Percentiles rank a stretch among this genome's conserved stretches.
These are phyloP conservation scores for Salix koriyanagi DNA, from an alignment of 345 rosid species.

Conservation along the genomic window DNA sequence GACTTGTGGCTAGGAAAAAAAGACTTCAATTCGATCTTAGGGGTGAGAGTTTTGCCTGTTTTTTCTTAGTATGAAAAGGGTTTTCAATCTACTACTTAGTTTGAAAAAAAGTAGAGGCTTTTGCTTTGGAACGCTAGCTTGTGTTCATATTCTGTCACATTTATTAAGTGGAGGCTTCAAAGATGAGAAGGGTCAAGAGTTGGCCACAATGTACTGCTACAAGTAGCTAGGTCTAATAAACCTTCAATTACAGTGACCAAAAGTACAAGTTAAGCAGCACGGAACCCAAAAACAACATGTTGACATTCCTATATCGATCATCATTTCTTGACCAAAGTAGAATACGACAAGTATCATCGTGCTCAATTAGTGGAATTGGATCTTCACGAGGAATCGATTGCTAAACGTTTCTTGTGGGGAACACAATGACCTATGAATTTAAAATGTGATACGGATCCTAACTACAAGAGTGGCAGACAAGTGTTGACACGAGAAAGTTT, in stretches of 20 bases:
- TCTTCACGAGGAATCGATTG: not conserved
- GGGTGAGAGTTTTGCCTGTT: not conserved
- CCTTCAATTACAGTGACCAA: not conserved
- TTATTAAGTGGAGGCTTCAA: not conserved
- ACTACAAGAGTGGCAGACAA: constrained; percentile 26
- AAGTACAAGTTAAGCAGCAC: not conserved
- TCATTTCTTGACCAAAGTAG: not conserved
- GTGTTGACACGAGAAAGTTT: constrained; percentile 8
- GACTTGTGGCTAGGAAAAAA: not conserved
- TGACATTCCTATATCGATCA: too few relatives aligned
- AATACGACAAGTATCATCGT: not conserved
- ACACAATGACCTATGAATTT: not conserved
- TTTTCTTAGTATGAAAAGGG: not conserved
- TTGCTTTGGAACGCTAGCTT: not conserved
- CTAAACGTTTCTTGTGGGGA: not conserved
- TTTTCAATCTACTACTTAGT: not conserved
- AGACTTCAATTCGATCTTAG: not conserved
- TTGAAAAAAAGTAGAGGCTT: not conserved
- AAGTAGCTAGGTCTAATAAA: not conserved
- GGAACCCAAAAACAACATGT: not conserved
- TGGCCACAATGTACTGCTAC: too few relatives aligned
- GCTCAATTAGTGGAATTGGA: not conserved
- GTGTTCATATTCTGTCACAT: not conserved
- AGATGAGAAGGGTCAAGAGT: not conserved
- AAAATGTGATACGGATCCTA: not conserved